Base-by-base conservation (phyloP, 2,329 filamentous ascomycete species). In the Corynespora cassiicola region DNA sequence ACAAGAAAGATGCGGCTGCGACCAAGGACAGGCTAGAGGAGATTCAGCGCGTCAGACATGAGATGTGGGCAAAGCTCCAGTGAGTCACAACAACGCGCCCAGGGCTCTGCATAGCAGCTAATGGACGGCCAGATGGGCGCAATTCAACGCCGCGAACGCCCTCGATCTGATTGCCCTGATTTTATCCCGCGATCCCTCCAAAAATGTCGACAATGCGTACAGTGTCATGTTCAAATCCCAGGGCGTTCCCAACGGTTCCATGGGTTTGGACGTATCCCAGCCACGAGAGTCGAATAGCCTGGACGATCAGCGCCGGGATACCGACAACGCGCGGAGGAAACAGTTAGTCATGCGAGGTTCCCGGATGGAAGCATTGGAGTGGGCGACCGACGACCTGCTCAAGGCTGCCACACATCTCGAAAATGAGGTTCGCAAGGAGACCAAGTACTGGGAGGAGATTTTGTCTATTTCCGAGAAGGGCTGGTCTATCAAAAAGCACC, bases 361-460 rank as follows among this genome's bases (percentile, higher is more conserved):
- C 80, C 86, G 88, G 36, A 75, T 94, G 47, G 82, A 91, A 57
- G 86, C 85, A 29, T 82, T 96, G 51, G 84, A 87, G 54, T 80
- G 81, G 21, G 85, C 87, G 3, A 84, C 89, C 1, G 85, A 88
- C 54, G 84, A 85, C 22, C 79, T 96, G 15, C 72, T 90, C 10
- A 78, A 82, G 7, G 86, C 90, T 4, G 86, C 88, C 0, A 76
- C 79, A 17, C 79, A 88, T 25, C 71, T 99, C 9, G 81, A 89
- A 54, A 80, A 79, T 8, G 91, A 96, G 65, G 86, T 95, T 21
- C 78, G 81, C 7, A 81, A 83, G 19, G 94, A 99, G 72, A 85
- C 85, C 2, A 85, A 80, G 54, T 99, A 95, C 67, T 99, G 94
- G 94, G 80, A 87, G 38, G 86, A 95, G 55, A 80, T 97, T 2